Evolutionary conservation across 139 green algal genomes (phyloP).

Genomic region (Spirogloea muscicola): DNA sequence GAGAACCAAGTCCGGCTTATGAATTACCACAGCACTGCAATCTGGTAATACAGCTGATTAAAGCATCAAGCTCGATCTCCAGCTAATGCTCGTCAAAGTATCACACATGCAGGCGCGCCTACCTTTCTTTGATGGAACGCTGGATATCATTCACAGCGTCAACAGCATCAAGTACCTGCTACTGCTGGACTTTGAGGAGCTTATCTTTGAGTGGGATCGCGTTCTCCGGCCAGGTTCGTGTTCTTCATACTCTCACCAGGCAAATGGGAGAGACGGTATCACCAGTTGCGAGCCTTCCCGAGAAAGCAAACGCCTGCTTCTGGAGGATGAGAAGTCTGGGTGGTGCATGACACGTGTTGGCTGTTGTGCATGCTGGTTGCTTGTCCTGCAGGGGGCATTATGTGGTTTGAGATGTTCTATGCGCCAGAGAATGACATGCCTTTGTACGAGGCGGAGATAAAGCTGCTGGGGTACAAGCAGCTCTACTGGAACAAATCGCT

Average conservation of each 20-base stretch:
- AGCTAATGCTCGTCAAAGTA: no score
- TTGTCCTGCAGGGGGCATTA: conserved; percentile 16
- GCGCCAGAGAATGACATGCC: conserved; percentile 28
- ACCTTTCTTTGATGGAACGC: background rate
- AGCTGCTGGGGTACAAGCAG: conserved; percentile 17
- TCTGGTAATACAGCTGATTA: no score
- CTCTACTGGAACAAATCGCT: conserved; percentile 27
- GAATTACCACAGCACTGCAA: no score
- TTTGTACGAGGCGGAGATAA: conserved; percentile 19
- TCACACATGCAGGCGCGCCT: background rate
- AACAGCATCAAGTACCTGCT: background rate
- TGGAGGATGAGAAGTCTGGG: no score
- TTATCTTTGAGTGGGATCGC: background rate
- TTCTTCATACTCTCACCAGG: no score
- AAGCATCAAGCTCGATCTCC: no score
- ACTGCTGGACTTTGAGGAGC: background rate
- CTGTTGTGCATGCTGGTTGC: no score
- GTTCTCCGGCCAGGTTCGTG: background rate
- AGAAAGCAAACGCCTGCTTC: no score
- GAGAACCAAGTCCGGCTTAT: no score
- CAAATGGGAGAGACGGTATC: no score
- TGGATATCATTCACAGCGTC: background rate
- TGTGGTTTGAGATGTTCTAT: conserved; percentile 44
- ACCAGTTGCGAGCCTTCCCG: no score
- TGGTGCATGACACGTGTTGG: no score